Conservation (phyloP, 2,329 filamentous ascomycete genomes). For the Nemania abortiva region DNA sequence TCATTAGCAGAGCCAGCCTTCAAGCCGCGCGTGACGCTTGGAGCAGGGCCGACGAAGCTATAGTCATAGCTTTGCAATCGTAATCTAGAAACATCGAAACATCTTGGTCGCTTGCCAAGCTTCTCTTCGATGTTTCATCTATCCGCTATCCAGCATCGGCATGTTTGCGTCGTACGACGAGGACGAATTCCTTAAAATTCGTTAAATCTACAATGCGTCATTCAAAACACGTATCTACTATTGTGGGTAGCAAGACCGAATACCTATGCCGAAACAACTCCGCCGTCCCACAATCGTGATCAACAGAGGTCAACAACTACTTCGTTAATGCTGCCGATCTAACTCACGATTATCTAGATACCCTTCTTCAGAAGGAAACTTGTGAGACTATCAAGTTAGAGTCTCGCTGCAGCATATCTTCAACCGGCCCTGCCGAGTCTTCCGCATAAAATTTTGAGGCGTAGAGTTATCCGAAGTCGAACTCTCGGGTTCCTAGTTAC, state of each 20-base stretch:
- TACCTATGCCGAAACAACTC: too few species aligned
- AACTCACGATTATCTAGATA: too few species aligned
- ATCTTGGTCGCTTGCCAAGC: conserved; percentile 4
- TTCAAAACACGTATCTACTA: neutral
- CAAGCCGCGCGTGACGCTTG: neutral
- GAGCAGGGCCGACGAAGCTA: neutral
- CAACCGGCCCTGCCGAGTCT: too few species aligned
- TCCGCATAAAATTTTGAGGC: neutral
- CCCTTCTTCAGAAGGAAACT: too few species aligned
- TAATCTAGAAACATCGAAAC: neutral
- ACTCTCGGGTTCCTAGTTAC: neutral
- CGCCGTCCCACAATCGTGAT: too few species aligned
- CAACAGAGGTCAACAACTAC: too few species aligned
- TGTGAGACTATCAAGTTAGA: too few species aligned
- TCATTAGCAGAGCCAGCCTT: conserved; percentile 6
- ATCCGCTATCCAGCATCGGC: neutral
- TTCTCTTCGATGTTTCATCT: conserved; percentile 18
- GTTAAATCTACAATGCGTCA: too few species aligned
- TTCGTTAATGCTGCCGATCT: too few species aligned
- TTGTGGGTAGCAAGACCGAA: neutral
- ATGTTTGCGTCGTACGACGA: neutral
- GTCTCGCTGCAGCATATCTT: too few species aligned
- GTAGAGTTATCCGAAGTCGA: neutral
- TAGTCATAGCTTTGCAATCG: neutral
- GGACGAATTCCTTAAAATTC: neutral